Evolutionary conservation across 768 basidiomycete genomes (phyloP), one percentile per base, ranked within the genome.

Genomic region (Fomitopsis serialis): DNA sequence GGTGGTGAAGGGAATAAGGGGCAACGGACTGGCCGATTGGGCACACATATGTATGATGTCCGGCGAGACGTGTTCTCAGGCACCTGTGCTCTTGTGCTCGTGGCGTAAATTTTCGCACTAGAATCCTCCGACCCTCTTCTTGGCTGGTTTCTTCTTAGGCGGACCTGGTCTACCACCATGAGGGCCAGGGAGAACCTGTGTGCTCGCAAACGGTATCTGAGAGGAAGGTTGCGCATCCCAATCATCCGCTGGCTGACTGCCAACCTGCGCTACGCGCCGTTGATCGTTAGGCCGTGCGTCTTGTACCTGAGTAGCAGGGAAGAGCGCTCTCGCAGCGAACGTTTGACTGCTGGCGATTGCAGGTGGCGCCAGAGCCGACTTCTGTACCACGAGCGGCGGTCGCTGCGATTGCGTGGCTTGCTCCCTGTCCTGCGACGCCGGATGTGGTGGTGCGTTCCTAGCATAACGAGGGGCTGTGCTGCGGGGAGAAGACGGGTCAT

Each of bases 61-160:
- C n/a, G n/a, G n/a, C n/a, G n/a, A n/a, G n/a, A n/a, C n/a, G n/a
- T n/a, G n/a, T n/a, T n/a, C n/a, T n/a, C n/a, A n/a, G n/a, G n/a
- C n/a, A n/a, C n/a, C n/a, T n/a, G n/a, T n/a, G n/a, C n/a, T n/a
- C n/a, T n/a, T n/a, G n/a, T n/a, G n/a, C n/a, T n/a, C n/a, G n/a
- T n/a, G n/a, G n/a, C n/a, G n/a, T n/a, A n/a, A n/a, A n/a, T n/a
- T 11, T 37, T 10, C n/a, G 22, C 19, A 48, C 78, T 67, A 92
- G 64, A 92, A 92, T 8, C 90, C 90, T 10, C 86, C 87, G 40
- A 89, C 42, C 22, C 89, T 74, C 68, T 85, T 91, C 73, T 84
- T 89, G 21, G 57, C 64, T 24, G 67, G 53, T 64, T 82, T 85
- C 71, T 83, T 84, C 70, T 79, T 87, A 5, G 57, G 63, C 13